Percentiles rank a stretch among this genome's conserved stretches.
Conservation (phyloP, 345 rosid genomes). For the Laguncularia racemosa region DNA sequence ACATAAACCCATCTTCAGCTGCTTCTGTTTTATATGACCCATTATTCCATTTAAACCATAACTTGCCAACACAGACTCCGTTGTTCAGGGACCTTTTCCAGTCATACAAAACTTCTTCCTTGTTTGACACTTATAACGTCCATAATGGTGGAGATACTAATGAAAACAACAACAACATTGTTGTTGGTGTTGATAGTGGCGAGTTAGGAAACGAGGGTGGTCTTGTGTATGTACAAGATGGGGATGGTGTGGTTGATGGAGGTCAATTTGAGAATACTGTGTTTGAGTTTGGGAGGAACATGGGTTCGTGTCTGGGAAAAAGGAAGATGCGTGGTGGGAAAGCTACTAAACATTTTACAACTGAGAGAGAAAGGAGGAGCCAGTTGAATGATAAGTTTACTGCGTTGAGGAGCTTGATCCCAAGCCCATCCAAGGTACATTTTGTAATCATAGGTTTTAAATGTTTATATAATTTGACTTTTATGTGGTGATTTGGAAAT, state of each 20-base stretch:
- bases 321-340: slow-evolving; percentile 33
- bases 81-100: background rate
- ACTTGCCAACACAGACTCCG: background rate
- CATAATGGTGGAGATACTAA: background rate
- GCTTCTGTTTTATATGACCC: slow-evolving; percentile 8
- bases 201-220: no score
- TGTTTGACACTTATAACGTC: background rate
- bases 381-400: slow-evolving; percentile 50
- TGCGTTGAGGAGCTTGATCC: slow-evolving; percentile 56
- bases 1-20: background rate
- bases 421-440: slow-evolving; percentile 64
- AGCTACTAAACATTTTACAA: slow-evolving; percentile 45
- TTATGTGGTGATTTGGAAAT: no score
- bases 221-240: no score
- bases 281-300: slow-evolving; percentile 42
- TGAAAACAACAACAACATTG: no score
- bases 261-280: slow-evolving; percentile 37
- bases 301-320: slow-evolving; percentile 29
- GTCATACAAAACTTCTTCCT: background rate
- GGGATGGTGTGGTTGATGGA: slow-evolving; percentile 1
- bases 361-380: slow-evolving; percentile 63
- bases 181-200: no score
- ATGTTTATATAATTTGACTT: background rate
- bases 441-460: background rate
- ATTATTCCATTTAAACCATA: background rate